Base-by-base conservation (phyloP, 257 asterid genomes). In the Agastache rugosa region DNA sequence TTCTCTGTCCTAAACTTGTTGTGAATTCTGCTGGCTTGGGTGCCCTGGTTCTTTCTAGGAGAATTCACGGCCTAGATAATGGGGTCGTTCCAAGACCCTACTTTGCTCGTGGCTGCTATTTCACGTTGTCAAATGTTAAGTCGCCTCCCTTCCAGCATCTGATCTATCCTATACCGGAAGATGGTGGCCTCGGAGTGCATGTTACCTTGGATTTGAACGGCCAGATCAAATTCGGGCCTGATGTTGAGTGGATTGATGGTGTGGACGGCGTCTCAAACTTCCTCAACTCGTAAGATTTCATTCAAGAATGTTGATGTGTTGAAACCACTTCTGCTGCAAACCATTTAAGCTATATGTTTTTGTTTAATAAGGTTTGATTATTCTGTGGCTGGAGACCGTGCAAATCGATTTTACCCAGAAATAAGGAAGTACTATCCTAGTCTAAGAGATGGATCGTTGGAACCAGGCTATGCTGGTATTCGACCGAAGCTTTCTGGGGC, bases 111-210 rank as follows among this genome's bases (percentile, higher is more conserved):
- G 97, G 97, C 51, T 90, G 97, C 87, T 94, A 91, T 58, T 91
- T 91, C 83, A 86, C 91, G 1, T 48, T 91, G 29, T 80, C 96
- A 47, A 90, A 79, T 54, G 70, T 77, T 60, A 83, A 67, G 77
- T 22, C 74, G 12, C 77, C 89, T 14, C 96, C 90, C 39, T 94
- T 94, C 75, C 81, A 60, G 17, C 97, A 86, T 70, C 80, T 91
- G 87, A 88, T 94, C 72, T 91, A 91, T 82, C 97, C 98, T 62
- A 78, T 94, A 60, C 98, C 97, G 11, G 97, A 94, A 81, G 96
- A 88, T 72, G 97, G 98, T 31, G 97, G 98, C 35, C 90, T 94
- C 15, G 98, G 98, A 44, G 97, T 94, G 54, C 98, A 94, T 78
- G 97, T 93, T 64, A 91, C 97, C 25, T 70, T 93, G 80, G 95